These are phyloP conservation scores for Trichoderma reesei DNA, from an alignment of 495 filamentous ascomycete species.

Conservation along the genomic window DNA sequence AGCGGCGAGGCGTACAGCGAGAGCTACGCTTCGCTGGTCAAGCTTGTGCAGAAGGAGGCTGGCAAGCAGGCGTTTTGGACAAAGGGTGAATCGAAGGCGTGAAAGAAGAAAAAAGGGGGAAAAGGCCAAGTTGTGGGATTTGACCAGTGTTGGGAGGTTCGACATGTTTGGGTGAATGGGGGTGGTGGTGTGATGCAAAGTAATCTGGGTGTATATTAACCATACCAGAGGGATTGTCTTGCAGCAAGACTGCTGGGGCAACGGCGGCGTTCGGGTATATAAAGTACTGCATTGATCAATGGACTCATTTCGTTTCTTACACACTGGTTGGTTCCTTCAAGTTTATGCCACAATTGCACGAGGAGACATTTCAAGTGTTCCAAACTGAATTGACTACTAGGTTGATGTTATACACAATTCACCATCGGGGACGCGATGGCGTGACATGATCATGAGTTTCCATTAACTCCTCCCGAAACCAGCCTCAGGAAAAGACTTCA, in stretches of 20 bases:
- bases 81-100: constrained; percentile 10
- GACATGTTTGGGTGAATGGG: neutral
- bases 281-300: constrained; percentile 8
- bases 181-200: neutral
- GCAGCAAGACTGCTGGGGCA: constrained; percentile 6
- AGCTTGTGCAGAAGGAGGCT: constrained; percentile 63
- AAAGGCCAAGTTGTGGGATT: neutral
- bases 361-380: too few relatives aligned
- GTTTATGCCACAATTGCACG: neutral
- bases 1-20: constrained; percentile 59
- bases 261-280: constrained; percentile 8
- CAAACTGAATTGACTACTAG: neutral
- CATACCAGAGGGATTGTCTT: constrained; percentile 5
- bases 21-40: constrained; percentile 60
- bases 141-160: neutral
- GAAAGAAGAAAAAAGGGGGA: neutral
- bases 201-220: constrained; percentile 9
- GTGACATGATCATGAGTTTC: neutral
- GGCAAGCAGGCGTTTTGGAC: constrained; percentile 24
- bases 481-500: neutral
- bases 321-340: neutral
- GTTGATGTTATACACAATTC: neutral
- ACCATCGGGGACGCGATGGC: neutral
- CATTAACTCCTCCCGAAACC: neutral
- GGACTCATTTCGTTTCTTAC: neutral